Base-by-base conservation (phyloP, 495 filamentous ascomycete genomes). In the Paragyromitra xinjiangensis region DNA sequence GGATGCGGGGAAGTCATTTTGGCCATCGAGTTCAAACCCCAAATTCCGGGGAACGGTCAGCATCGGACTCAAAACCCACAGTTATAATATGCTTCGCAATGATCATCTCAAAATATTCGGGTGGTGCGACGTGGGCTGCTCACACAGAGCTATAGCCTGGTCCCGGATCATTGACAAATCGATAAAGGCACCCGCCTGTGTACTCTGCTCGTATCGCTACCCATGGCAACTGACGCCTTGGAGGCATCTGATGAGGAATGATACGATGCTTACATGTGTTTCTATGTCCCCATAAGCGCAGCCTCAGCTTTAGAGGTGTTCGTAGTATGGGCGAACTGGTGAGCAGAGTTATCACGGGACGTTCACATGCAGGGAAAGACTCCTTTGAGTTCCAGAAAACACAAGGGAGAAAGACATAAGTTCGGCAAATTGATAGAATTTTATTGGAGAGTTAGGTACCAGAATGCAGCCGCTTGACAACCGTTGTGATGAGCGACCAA, bases 51-150 rank as follows among this genome's bases (percentile, higher is more conserved):
- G 61, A 64, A 42, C 42, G 29, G 40, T 16, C 26, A 55, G 45
- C 48, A 26, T 39, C 34, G 40, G 53, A 50, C 68, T 63, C 59
- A 62, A 64, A 53, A 51, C 51, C 26, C 55, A 44, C 63, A 61
- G 34, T 12, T 58, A 42, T 22, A 40, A 19, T 51, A n/a, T 53
- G 16, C 29, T 42, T 55, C 22, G 50, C 22, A 50, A 64, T 50
- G 69, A 50, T 22, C 69, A 72, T 73, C 70, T 58, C 45, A 65
- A 42, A 44, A 65, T 24, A 65, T 50, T 73, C 45, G 58, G 69
- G 69, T 65, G 48, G 70, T 73, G 39, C 48, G 37, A 73, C 61
- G 44, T 44, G 16, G 58, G 34, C n/a, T 39, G 42, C 29, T 42
- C 11, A 11, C 40, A 64, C 26, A 40, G 40, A 71, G 6, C 16